phyloP scores from a whole-genome alignment of 495 filamentous ascomycete genomes.

The Haplographium delicatum region DNA sequence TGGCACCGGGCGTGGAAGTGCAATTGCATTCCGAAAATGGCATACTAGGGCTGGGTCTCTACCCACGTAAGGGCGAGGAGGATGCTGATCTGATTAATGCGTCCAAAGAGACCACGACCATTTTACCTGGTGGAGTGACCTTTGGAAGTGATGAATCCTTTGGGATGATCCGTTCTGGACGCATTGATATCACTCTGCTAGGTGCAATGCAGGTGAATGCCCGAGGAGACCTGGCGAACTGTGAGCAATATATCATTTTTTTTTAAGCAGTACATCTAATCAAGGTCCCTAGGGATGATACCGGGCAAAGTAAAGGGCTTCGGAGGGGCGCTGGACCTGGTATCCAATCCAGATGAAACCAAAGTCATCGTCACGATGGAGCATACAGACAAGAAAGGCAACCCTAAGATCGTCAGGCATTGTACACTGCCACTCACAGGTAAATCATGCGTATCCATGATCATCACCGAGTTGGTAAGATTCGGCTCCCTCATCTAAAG shows the following conservation, averaged over 20 bases:
- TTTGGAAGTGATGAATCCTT: conserved; percentile 90
- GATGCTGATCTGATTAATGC: conserved; percentile 92
- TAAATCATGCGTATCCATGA: conserved; percentile 75
- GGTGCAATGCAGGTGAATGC: conserved; percentile 90
- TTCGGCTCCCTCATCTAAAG: not conserved
- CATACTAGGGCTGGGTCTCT: conserved; percentile 79
- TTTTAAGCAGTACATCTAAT: too few species aligned
- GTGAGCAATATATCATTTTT: too few species aligned
- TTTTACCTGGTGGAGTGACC: conserved; percentile 72
- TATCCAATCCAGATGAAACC: conserved; percentile 75
- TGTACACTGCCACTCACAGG: conserved; percentile 90
- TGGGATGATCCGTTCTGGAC: conserved; percentile 86
- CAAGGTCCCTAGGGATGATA: too few species aligned
- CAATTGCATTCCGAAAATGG: conserved; percentile 90
- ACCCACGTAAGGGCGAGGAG: conserved; percentile 74
- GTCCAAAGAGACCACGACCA: conserved; percentile 89
- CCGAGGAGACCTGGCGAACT: conserved; percentile 83
- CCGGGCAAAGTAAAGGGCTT: conserved; percentile 96
- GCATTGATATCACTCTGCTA: conserved; percentile 84
- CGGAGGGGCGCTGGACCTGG: conserved; percentile 90
- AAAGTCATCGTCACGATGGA: conserved; percentile 97
- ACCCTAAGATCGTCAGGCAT: conserved; percentile 86
- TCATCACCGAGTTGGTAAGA: conserved; percentile 75
- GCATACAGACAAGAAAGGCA: conserved; percentile 90
- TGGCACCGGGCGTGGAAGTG: conserved; percentile 74